phyloP scores from a whole-genome alignment of 495 filamentous ascomycete genomes.

The Podospora anserina region DNA sequence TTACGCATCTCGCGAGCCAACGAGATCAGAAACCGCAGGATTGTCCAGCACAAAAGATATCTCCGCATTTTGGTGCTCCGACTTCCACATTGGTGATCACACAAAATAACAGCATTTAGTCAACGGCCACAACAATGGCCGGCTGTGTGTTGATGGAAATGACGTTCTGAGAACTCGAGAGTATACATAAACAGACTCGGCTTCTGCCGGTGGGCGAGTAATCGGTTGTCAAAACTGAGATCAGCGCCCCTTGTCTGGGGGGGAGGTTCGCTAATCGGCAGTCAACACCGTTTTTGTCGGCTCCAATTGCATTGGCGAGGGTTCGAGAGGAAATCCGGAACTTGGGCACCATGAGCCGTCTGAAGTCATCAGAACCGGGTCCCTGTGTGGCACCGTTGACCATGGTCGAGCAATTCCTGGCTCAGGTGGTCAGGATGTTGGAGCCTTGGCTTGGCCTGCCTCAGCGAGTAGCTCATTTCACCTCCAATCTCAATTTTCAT shows the following conservation, averaged over 20 bases:
- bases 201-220: neutral
- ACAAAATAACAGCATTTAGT: too few species aligned
- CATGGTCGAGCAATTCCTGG: neutral
- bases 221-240: slow-evolving; percentile 8
- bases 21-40: neutral
- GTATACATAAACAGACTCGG: neutral
- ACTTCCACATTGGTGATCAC: neutral
- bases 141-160: neutral
- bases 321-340: slow-evolving; percentile 1
- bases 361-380: slow-evolving; percentile 2
- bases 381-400: neutral
- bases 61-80: neutral
- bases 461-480: slow-evolving; percentile 9
- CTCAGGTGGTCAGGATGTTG: neutral
- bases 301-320: slow-evolving; percentile 2
- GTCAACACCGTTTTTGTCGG: slow-evolving; percentile 2
- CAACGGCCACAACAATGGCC: neutral
- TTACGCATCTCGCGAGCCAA: slow-evolving; percentile 2
- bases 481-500: neutral
- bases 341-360: neutral
- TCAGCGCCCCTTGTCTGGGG: slow-evolving; percentile 5
- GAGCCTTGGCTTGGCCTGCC: slow-evolving; percentile 1
- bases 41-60: neutral
- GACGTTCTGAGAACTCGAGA: neutral
- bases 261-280: slow-evolving; percentile 9